A percentile compares a stretch with the other conserved stretches of the same genome.
These are phyloP conservation scores for Neurospora sp. DNA, from an alignment of 495 filamentous ascomycete genomes.

Conservation along the genomic window DNA sequence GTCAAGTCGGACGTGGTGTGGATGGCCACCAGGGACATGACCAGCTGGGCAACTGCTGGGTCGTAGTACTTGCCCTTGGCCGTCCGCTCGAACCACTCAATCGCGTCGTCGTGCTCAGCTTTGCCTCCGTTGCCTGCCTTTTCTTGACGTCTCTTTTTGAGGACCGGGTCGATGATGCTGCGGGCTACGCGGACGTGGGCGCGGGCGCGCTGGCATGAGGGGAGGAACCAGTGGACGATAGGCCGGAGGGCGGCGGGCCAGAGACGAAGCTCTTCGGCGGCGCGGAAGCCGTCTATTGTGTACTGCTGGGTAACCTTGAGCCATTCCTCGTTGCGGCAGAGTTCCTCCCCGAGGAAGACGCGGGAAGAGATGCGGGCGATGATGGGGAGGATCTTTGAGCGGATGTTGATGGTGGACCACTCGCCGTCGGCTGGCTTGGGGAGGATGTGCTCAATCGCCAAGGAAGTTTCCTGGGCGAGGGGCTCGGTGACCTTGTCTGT, in stretches of 20 bases:
- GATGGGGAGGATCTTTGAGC: slow-evolving; percentile 16
- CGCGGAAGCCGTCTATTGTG: slow-evolving; percentile 22
- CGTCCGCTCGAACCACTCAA: slow-evolving; percentile 28
- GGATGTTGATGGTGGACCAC: slow-evolving; percentile 17
- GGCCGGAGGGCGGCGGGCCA: slow-evolving; percentile 24
- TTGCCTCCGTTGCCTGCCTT: slow-evolving; percentile 5
- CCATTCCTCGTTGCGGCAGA: slow-evolving; percentile 38
- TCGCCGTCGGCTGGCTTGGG: slow-evolving; percentile 10
- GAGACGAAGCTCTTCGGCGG: slow-evolving; percentile 18
- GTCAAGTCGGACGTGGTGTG: slow-evolving; percentile 31
- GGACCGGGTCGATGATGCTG: slow-evolving; percentile 15
- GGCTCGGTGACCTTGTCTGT: slow-evolving; percentile 23
- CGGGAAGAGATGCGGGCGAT: slow-evolving; percentile 35
- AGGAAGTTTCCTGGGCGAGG: slow-evolving; percentile 33
- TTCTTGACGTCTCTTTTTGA: slow-evolving; percentile 17
- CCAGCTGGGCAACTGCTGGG: slow-evolving; percentile 17
- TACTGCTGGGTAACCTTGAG: slow-evolving; percentile 30
- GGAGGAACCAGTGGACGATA: slow-evolving; percentile 26
- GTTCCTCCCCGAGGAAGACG: slow-evolving; percentile 38
- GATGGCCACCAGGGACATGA: slow-evolving; percentile 21
- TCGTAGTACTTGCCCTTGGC: slow-evolving; percentile 21
- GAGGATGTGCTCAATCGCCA: slow-evolving; percentile 24
- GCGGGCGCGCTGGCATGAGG: slow-evolving; percentile 17
- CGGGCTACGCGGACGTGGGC: slow-evolving; percentile 13
- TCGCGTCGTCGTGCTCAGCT: slow-evolving; percentile 18